Percentiles rank a stretch among this genome's conserved stretches.
phyloP scores from a whole-genome alignment of 1,139 yeast genomes.

The Saccharomycopsis hybrid region DNA sequence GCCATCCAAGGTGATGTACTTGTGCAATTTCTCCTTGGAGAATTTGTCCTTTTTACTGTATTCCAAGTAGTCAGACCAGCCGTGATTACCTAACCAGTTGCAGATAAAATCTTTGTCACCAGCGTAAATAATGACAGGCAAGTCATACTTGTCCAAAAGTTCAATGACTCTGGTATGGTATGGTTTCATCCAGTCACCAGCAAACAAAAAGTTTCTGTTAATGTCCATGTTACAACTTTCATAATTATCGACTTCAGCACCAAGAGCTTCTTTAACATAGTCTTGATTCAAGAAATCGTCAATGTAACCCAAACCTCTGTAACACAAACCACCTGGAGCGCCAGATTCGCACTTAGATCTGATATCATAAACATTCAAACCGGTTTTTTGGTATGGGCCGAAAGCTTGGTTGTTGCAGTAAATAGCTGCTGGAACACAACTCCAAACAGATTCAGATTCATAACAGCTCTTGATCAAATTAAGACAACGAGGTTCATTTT shows the following conservation, averaged over 20 bases:
- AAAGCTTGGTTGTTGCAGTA: slow-evolving; percentile 86
- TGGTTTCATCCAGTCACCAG: slow-evolving; percentile 92
- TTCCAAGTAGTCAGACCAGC: slow-evolving; percentile 67
- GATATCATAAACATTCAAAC: slow-evolving; percentile 89
- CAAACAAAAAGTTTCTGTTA: slow-evolving; percentile 74
- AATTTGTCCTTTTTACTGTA: slow-evolving; percentile 60
- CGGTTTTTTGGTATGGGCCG: slow-evolving; percentile 86
- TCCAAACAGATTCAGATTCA: slow-evolving; percentile 67
- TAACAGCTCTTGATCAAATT: slow-evolving; percentile 78
- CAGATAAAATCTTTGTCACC: slow-evolving; percentile 86
- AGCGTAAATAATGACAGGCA: slow-evolving; percentile 73
- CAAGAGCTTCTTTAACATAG: slow-evolving; percentile 70
- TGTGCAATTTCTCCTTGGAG: slow-evolving; percentile 16
- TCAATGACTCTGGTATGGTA: slow-evolving; percentile 57
- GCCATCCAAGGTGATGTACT: slow-evolving; percentile 26
- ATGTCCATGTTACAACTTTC: slow-evolving; percentile 83
- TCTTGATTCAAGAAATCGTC: slow-evolving; percentile 64
- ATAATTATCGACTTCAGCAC: slow-evolving; percentile 84
- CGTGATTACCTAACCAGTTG: slow-evolving; percentile 82
- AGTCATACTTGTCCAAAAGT: slow-evolving; percentile 42
- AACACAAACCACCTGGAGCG: slow-evolving; percentile 50
- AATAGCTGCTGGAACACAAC: slow-evolving; percentile 89
- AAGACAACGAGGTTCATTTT: slow-evolving; percentile 73
- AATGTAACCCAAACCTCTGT: slow-evolving; percentile 61
- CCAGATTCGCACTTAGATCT: slow-evolving; percentile 80